Evolutionary conservation across 164 flowering plant species (phyloP).

Genomic region (Piper longum): DNA sequence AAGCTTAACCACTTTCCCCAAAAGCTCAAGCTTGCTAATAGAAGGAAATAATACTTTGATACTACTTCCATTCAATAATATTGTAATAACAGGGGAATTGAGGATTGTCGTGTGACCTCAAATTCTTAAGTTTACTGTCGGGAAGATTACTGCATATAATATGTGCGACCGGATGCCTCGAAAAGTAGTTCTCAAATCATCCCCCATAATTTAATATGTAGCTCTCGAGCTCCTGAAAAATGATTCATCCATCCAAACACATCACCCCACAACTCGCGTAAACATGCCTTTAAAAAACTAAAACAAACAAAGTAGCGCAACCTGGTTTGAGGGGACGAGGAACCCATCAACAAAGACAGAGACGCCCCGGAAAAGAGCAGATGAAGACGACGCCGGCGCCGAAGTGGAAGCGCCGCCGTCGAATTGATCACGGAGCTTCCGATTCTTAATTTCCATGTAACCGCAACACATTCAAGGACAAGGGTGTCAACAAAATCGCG

Average conservation of each 20-base stretch:
- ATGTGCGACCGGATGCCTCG: conserved; percentile 75
- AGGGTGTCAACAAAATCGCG: not conserved
- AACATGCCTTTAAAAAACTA: not conserved
- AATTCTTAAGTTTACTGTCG: conserved; percentile 74
- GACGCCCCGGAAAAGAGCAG: conserved; percentile 55
- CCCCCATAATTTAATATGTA: conserved; percentile 87
- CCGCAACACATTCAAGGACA: conserved; percentile 15
- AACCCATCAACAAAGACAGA: conserved; percentile 91
- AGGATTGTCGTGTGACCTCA: conserved; percentile 34
- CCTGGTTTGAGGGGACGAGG: conserved; percentile 89
- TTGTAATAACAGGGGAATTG: not conserved
- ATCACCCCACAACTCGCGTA: not conserved
- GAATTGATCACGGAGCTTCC: conserved; percentile 74
- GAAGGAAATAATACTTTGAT: not conserved
- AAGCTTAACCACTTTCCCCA: no score
- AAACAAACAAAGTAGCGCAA: conserved; percentile 3
- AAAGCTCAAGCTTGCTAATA: no score
- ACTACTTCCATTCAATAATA: not conserved
- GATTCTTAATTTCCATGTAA: conserved; percentile 78
- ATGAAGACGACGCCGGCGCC: conserved; percentile 13
- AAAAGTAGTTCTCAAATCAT: conserved; percentile 82
- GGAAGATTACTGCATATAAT: conserved; percentile 94
- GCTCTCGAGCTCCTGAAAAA: conserved; percentile 55
- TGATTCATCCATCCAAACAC: not conserved
- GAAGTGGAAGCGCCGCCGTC: conserved; percentile 55